A percentile compares a stretch with the other conserved stretches of the same genome.
Evolutionary conservation across 768 basidiomycete species (phyloP).

Genomic region (Mycena maculata): DNA sequence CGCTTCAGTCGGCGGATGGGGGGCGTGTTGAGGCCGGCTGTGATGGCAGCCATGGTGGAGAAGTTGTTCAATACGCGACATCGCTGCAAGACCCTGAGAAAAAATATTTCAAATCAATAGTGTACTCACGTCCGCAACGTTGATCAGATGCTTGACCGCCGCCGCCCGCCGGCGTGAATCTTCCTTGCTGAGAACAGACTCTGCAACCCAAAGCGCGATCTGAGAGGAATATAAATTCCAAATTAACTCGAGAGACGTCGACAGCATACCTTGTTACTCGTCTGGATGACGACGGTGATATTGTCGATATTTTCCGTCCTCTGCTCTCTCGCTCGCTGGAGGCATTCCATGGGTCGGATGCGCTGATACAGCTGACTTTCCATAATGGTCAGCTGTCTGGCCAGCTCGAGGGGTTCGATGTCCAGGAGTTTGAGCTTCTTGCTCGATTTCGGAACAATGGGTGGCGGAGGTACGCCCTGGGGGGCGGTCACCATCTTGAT

Average conservation of each 20-base stretch:
- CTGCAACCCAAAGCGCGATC: constrained; percentile 95
- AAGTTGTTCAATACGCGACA: constrained; percentile 93
- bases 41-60: constrained; percentile 96
- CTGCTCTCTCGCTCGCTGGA: constrained; percentile 84
- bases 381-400: constrained; percentile 92
- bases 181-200: constrained; percentile 81
- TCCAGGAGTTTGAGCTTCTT: constrained; percentile 87
- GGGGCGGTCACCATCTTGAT: constrained; percentile 67
- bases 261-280: constrained; percentile 80
- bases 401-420: constrained; percentile 89
- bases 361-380: constrained; percentile 89
- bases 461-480: constrained; percentile 73
- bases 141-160: constrained; percentile 91
- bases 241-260: not conserved
- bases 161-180: constrained; percentile 86
- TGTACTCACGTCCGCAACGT: constrained; percentile 85
- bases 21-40: constrained; percentile 93
- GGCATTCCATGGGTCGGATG: constrained; percentile 91
- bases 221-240: constrained; percentile 42
- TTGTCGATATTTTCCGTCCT: constrained; percentile 82
- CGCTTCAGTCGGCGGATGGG: constrained; percentile 93
- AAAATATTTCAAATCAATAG: constrained; percentile 10
- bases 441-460: constrained; percentile 77
- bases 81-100: constrained; percentile 62
- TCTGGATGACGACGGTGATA: constrained; percentile 87